Conservation (phyloP, 805 yeast species). For the Candida khao-thaluensis region DNA sequence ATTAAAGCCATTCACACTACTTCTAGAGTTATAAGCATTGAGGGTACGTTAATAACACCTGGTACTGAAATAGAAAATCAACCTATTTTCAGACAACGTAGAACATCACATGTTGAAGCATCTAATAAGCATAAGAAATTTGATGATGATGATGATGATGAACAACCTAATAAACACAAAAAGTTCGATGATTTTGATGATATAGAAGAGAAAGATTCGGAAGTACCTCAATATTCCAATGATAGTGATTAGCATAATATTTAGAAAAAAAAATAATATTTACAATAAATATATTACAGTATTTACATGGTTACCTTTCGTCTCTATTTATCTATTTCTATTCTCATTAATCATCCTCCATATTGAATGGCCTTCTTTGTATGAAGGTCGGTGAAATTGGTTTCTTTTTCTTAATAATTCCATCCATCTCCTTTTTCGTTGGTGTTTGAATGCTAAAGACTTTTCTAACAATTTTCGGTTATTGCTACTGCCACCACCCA, state of each 20-base stretch:
- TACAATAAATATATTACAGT: slow-evolving; percentile 3
- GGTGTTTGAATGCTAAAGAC: slow-evolving; percentile 7
- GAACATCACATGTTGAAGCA: slow-evolving; percentile 18
- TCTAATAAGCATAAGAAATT: slow-evolving; percentile 44
- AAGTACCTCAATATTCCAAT: slow-evolving; percentile 18
- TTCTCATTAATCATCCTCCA: slow-evolving; percentile 47
- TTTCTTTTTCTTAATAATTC: slow-evolving; percentile 8
- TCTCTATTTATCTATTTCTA: slow-evolving; percentile 15
- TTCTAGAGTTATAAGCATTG: slow-evolving; percentile 80
- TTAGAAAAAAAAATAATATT: no score
- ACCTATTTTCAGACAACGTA: slow-evolving; percentile 49
- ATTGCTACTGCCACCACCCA: slow-evolving; percentile 22
- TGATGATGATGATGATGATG: slow-evolving; percentile 35
- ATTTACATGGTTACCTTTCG: slow-evolving; percentile 2
- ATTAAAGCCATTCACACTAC: slow-evolving; percentile 71
- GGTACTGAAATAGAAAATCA: slow-evolving; percentile 54
- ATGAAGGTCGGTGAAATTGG: slow-evolving; percentile 29
- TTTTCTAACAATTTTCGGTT: slow-evolving; percentile 6
- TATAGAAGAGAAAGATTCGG: slow-evolving; percentile 11
- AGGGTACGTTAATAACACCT: slow-evolving; percentile 75
- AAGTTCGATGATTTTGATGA: slow-evolving; percentile 46
- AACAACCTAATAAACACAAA: slow-evolving; percentile 33
- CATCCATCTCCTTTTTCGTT: slow-evolving; percentile 6
- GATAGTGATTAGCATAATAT: slow-evolving; percentile 3
- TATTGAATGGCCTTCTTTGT: slow-evolving; percentile 36